Evolutionary conservation across 2,329 filamentous ascomycete genomes (phyloP).

Genomic region (Exophiala mesophila): DNA sequence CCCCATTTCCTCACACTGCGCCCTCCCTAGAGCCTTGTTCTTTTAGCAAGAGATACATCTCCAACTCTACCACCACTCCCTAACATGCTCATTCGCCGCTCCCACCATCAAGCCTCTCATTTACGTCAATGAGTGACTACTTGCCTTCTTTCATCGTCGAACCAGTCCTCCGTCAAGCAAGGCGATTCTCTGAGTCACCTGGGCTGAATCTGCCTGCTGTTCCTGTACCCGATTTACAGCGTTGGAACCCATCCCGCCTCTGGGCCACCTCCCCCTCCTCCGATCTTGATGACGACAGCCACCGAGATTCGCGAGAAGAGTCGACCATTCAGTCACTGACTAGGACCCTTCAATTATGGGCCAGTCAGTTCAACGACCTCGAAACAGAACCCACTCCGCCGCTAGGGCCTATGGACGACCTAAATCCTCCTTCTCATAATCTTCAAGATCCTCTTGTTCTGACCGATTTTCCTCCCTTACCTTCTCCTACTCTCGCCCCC

Average conservation of each 20-base stretch:
- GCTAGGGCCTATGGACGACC: slow-evolving; percentile 23
- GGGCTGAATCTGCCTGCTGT: slow-evolving; percentile 24
- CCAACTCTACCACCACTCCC: background rate
- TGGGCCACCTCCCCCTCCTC: slow-evolving; percentile 23
- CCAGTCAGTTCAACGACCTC: slow-evolving; percentile 25
- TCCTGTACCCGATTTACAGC: slow-evolving; percentile 26
- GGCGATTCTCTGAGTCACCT: slow-evolving; percentile 34
- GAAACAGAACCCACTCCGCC: slow-evolving; percentile 26
- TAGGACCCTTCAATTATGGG: slow-evolving; percentile 27
- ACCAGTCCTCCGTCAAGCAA: slow-evolving; percentile 40
- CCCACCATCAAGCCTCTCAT: background rate
- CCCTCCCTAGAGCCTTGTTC: too few relatives aligned
- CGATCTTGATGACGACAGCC: slow-evolving; percentile 18
- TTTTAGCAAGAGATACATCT: too few relatives aligned
- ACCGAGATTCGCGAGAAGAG: slow-evolving; percentile 20
- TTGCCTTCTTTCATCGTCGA: slow-evolving; percentile 41
- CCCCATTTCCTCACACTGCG: too few relatives aligned
- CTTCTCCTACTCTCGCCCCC: slow-evolving; percentile 9
- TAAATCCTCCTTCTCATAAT: slow-evolving; percentile 1
- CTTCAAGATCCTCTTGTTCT: slow-evolving; percentile 4
- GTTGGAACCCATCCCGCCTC: slow-evolving; percentile 25
- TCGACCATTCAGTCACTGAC: slow-evolving; percentile 24
- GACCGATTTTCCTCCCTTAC: slow-evolving; percentile 19
- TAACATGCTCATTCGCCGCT: background rate
- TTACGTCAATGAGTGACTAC: slow-evolving; percentile 39